A percentile compares a stretch with the other conserved stretches of the same genome.
These are phyloP conservation scores for Xylaria grammica DNA, from an alignment of 495 filamentous ascomycete genomes.

Conservation along the genomic window DNA sequence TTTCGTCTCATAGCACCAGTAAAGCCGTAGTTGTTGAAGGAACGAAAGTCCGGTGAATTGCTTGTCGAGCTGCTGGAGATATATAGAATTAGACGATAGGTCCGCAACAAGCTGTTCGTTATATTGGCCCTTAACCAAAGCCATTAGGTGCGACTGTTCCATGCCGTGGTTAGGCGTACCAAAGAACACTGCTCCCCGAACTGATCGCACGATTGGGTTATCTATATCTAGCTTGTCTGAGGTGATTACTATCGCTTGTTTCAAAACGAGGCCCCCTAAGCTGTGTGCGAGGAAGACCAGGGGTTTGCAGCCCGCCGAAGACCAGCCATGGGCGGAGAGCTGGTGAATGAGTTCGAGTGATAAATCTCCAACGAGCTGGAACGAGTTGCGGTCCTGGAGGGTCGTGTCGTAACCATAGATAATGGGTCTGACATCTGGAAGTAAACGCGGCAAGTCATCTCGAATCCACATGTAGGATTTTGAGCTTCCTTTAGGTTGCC, in stretches of 20 bases:
- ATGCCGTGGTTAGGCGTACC: conserved; percentile 41
- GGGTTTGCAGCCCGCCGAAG: too few species aligned
- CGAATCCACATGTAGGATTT: conserved; percentile 41
- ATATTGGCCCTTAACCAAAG: conserved; percentile 30
- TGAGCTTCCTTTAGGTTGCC: conserved; percentile 26
- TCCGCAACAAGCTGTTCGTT: too few species aligned
- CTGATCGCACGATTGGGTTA: conserved; percentile 19
- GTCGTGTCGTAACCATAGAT: conserved; percentile 39
- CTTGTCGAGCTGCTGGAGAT: too few species aligned
- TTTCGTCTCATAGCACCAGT: too few species aligned
- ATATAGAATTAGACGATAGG: too few species aligned
- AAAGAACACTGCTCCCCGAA: conserved; percentile 40
- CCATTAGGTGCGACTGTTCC: conserved; percentile 26
- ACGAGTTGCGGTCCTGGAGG: conserved; percentile 18
- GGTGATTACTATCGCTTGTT: too few species aligned
- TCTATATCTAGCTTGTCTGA: too few species aligned
- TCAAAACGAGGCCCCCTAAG: too few species aligned
- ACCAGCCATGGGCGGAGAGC: too few species aligned
- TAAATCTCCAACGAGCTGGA: conserved; percentile 31
- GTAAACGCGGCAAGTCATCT: conserved; percentile 34
- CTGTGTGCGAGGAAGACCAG: too few species aligned
- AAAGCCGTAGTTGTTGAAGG: too few species aligned
- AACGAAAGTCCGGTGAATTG: too few species aligned
- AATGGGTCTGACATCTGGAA: conserved; percentile 32
- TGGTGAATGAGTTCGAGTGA: conserved; percentile 21